Evolutionary conservation across 768 basidiomycete genomes (phyloP), one percentile per base, ranked within the genome.

Genomic region (Rhizopogon salebrosus): DNA sequence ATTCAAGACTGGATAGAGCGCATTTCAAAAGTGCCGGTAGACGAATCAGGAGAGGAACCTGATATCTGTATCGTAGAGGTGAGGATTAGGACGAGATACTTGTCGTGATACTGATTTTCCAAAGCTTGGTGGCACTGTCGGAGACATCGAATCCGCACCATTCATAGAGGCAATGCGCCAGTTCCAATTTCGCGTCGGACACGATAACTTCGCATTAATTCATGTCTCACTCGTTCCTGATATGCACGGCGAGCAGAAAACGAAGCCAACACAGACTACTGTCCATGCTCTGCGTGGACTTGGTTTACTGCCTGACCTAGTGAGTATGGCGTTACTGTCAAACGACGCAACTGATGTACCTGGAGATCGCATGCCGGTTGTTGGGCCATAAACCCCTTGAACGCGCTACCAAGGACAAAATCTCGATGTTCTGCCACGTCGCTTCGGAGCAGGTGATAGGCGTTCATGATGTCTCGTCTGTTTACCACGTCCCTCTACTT

Each of bases 161-260:
- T 99, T 99, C 69, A 79, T 99, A 41, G 95, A 99, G 69, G 95
- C 95, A 0, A 94, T 99, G 89, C 85, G 95, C n/a, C 95, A 99
- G 69, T 99, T 99, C 79, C 95, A 99, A 66, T 98, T 98, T 77
- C 87, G 95, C 52, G 95, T 98, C 20, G 95, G 95, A 16, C 82
- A 89, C 65, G 91, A 93, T 54, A 98, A 98, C 72, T 98, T 98
- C 66, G 95, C 95, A 0, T 83, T 98, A 51, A 86, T 98, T 54
- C 95, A 98, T 60, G 95, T 99, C 43, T 95, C 92, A 6, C 84
- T 99, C 27, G 93, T 99, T n/a, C 95, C 95, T 16, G 92, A 97
- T 63, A 92, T 99, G 79, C 93, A 97, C 50, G 95, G 95, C 52
- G 95, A 99, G 69, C 95, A 98, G 65, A 99, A 99, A 72, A 99